phyloP scores from a whole-genome alignment of 2,329 filamentous ascomycete species.

The Juglanconis oblonga region DNA sequence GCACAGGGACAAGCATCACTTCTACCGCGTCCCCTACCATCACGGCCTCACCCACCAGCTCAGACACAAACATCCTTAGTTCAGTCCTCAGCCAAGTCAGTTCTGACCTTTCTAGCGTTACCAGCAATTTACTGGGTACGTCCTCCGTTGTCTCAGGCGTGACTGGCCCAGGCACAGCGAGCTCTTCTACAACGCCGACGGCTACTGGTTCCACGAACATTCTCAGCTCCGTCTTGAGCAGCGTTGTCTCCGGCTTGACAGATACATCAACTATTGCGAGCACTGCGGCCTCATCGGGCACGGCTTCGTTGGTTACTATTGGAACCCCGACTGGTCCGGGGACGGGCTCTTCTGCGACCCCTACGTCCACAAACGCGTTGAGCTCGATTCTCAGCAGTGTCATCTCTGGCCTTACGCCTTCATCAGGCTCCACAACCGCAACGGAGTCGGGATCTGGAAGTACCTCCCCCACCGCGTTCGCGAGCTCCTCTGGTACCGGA shows the following conservation, averaged over 20 bases:
- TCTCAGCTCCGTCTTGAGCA: background rate
- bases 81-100: background rate
- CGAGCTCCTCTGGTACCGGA: background rate
- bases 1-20: background rate
- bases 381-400: constrained; percentile 8
- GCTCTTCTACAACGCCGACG: background rate
- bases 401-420: background rate
- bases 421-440: background rate
- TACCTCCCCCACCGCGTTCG: background rate
- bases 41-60: background rate
- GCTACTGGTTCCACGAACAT: background rate
- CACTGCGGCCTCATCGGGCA: background rate
- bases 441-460: background rate
- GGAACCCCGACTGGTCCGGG: constrained; percentile 4
- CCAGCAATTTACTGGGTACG: constrained; percentile 3
- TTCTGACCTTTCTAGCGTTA: constrained; percentile 11
- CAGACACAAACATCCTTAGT: background rate
- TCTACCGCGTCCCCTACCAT: background rate
- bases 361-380: constrained; percentile 1
- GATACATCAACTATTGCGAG: background rate
- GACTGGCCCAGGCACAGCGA: constrained; percentile 10
- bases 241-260: background rate
- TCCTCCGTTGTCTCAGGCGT: constrained; percentile 4
- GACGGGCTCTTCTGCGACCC: constrained; percentile 3
- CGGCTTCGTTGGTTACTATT: constrained; percentile 5